These are phyloP conservation scores for Pharnaceum exiguum DNA, from an alignment of 148 eudicot genomes.

Conservation along the genomic window DNA sequence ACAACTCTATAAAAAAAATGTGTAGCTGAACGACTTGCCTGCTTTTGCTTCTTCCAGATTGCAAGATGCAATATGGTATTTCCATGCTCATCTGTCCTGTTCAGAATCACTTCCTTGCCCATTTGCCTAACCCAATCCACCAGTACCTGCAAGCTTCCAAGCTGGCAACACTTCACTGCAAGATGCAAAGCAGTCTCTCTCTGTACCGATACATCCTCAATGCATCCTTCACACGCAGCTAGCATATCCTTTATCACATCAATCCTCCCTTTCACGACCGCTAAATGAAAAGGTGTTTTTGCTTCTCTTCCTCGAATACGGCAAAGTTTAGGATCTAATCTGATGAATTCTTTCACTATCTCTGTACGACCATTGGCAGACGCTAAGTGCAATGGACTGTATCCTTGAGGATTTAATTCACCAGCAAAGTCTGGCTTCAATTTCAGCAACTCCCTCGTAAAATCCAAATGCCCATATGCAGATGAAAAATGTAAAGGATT, in stretches of 20 bases:
- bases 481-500: conserved; percentile 37
- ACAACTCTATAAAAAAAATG: not conserved
- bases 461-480: conserved; percentile 33
- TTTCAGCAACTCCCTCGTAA: conserved; percentile 22
- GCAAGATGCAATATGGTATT: conserved; percentile 53
- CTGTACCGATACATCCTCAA: conserved; percentile 37
- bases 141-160: conserved; percentile 32
- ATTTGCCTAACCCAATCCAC: conserved; percentile 27
- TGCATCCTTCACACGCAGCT: conserved; percentile 23
- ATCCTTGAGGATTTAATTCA: conserved; percentile 44
- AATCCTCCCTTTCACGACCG: conserved; percentile 41
- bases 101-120: conserved; percentile 32
- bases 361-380: conserved; percentile 39
- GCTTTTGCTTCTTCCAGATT: conserved; percentile 41
- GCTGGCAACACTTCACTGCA: conserved; percentile 40
- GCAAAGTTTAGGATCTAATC: conserved; percentile 22
- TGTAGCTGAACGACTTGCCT: conserved; percentile 28
- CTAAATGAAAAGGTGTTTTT: conserved; percentile 44
- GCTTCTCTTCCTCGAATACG: conserved; percentile 34
- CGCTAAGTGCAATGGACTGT: conserved; percentile 52
- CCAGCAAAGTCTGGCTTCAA: conserved; percentile 28
- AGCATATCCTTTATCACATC: conserved; percentile 33
- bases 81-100: conserved; percentile 34
- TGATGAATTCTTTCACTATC: conserved; percentile 41
- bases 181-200: conserved; percentile 57